Evolutionary conservation across 2,329 filamentous ascomycete species (phyloP), one percentile per base, ranked within the genome.

Genomic region (Neopestalotiopsis rosae): DNA sequence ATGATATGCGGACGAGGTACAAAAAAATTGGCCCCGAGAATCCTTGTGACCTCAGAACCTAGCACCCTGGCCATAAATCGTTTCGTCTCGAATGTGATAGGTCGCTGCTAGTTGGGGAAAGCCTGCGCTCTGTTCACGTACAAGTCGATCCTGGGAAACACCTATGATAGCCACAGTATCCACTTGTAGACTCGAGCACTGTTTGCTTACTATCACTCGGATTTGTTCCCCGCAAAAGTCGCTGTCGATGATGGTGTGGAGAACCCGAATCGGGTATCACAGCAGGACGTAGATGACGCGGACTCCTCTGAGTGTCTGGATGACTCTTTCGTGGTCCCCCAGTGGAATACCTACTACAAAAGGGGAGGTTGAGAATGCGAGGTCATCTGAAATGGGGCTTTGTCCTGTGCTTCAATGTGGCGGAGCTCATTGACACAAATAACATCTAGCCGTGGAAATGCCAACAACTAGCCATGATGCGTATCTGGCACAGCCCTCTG

Each of bases 401-500:
- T 24, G 45, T 52, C 45, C 14, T n/a, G 6, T 38, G 34, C 10
- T 38, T 38, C 10, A 7, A 7, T 10, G 6, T 7, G 34, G 10
- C 34, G 6, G 10, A 38, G 34, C 34, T 38, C 34, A 7, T 38
- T 38, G 34, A 38, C 10, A 38, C 34, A 38, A 38, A 10, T 38
- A 38, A 7, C 10, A 10, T 38, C 34, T 10, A 38, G 34, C 34
- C 5, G 34, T 10, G 10, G 34, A 38, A 10, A 38, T 38, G 34
- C 10, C 34, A 38, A 38, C 34, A 38, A 38, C 34, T 38, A 38
- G 34, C 10, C 34, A 38, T 6, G 61, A 65, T 9, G 58, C 38
- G 12, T 69, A 74, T 40, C 69, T 77, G 10, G 75, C 75, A 13
- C 70, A 75, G 64, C 74, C 70, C 34, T 70, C 71, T 28, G 72